Conservation (phyloP, 352 stramenopile species). For the Pythium coloratum region DNA sequence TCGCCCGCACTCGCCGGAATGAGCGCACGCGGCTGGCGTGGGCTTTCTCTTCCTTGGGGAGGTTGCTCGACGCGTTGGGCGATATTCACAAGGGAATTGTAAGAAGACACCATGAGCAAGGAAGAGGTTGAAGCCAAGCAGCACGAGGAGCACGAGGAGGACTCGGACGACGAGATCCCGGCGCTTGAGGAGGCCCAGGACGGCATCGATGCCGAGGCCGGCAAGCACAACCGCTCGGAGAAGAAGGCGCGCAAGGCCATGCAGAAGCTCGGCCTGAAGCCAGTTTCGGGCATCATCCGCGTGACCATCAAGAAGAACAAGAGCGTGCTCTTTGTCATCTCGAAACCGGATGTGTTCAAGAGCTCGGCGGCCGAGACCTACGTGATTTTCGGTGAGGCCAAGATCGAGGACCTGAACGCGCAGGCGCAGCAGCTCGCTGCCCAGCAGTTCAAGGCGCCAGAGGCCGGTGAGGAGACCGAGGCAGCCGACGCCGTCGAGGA, state of each 20-base stretch:
- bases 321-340: conserved; percentile 97
- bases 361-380: conserved; percentile 93
- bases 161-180: conserved; percentile 84
- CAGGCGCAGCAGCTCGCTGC: conserved; percentile 86
- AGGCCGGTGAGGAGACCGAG: conserved; percentile 37
- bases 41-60: not conserved
- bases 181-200: conserved; percentile 74
- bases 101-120: conserved; percentile 32
- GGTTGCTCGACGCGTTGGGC: not conserved
- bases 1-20: too few relatives aligned
- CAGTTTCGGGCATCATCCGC: conserved; percentile 94
- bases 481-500: conserved; percentile 49
- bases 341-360: conserved; percentile 98
- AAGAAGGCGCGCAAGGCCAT: conserved; percentile 99
- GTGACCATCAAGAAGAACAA: conserved; percentile 99
- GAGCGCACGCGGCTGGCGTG: too few relatives aligned
- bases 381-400: conserved; percentile 99
- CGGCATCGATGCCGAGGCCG: conserved; percentile 61
- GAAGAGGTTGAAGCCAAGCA: conserved; percentile 51
- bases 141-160: conserved; percentile 49
- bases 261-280: conserved; percentile 98
- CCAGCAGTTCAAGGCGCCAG: conserved; percentile 91
- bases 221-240: conserved; percentile 96
- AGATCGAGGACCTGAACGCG: conserved; percentile 96
- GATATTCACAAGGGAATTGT: conserved; percentile 2